phyloP scores from a whole-genome alignment of 1,284 basidiomycete species.

The Marasmius fiardii region DNA sequence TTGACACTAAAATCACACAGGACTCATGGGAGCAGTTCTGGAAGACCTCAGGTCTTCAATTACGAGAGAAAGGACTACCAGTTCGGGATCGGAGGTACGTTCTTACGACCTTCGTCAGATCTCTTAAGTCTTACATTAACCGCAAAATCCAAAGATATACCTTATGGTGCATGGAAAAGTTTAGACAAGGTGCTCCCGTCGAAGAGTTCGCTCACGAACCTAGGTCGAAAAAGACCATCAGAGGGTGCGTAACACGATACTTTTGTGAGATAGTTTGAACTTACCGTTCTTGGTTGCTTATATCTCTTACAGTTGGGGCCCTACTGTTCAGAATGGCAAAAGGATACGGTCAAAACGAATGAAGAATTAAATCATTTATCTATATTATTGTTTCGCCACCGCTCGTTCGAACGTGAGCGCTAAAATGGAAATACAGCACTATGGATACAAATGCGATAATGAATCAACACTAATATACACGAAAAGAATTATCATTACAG shows the following conservation, averaged over 20 bases:
- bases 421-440: background rate
- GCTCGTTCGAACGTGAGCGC: background rate
- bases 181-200: slow-evolving; percentile 52
- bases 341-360: slow-evolving; percentile 62
- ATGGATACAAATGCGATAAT: background rate
- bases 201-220: slow-evolving; percentile 60
- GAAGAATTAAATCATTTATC: slow-evolving; percentile 15
- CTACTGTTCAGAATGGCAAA: slow-evolving; percentile 74
- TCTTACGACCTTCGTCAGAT: background rate
- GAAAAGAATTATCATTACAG: background rate
- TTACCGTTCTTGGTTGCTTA: slow-evolving; percentile 5
- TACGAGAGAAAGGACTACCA: slow-evolving; percentile 63
- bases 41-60: slow-evolving; percentile 47
- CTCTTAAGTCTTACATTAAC: slow-evolving; percentile 3
- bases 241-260: slow-evolving; percentile 54
- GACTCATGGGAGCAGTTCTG: slow-evolving; percentile 70
- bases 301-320: slow-evolving; percentile 39
- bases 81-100: slow-evolving; percentile 65
- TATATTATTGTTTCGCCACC: background rate
- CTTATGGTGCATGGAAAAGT: slow-evolving; percentile 82
- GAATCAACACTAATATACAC: background rate
- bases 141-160: slow-evolving; percentile 56
- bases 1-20: slow-evolving; percentile 53
- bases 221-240: slow-evolving; percentile 67
- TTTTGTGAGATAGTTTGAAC: background rate